phyloP scores from a whole-genome alignment of 208 protist species.

The Leishmania braziliensis region DNA sequence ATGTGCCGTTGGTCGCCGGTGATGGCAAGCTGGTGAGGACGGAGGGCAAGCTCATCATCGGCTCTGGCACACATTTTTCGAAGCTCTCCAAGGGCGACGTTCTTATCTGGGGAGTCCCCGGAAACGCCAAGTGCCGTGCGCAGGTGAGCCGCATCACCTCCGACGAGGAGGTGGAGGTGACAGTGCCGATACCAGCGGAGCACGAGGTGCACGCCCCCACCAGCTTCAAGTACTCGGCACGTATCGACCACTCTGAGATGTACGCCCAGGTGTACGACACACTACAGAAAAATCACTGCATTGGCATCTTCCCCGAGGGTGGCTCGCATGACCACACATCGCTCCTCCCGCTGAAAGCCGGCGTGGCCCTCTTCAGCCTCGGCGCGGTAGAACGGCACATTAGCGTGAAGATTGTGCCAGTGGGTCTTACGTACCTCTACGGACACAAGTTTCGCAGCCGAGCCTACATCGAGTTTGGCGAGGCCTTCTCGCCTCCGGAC shows the following conservation, averaged over 20 bases:
- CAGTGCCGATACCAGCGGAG: conserved; percentile 66
- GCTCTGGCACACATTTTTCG: conserved; percentile 76
- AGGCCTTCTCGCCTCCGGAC: conserved; percentile 73
- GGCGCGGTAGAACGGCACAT: conserved; percentile 86
- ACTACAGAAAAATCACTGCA: conserved; percentile 77
- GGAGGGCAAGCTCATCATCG: conserved; percentile 54
- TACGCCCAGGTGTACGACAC: conserved; percentile 92
- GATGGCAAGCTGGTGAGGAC: conserved; percentile 55
- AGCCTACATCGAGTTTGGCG: conserved; percentile 89
- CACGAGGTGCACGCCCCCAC: conserved; percentile 44
- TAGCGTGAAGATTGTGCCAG: conserved; percentile 85
- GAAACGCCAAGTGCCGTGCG: conserved; percentile 51
- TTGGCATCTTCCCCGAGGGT: conserved; percentile 97
- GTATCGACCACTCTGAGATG: conserved; percentile 93
- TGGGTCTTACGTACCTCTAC: conserved; percentile 93
- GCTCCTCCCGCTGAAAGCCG: conserved; percentile 95
- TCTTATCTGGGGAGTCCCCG: conserved; percentile 57
- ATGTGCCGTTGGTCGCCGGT: conserved; percentile 71
- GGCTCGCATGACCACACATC: conserved; percentile 95
- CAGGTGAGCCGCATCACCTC: conserved; percentile 68
- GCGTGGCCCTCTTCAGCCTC: conserved; percentile 93
- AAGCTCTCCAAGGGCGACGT: conserved; percentile 70
- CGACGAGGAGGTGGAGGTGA: conserved; percentile 79
- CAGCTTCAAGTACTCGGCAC: conserved; percentile 74
- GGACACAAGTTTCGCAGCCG: conserved; percentile 93